phyloP scores from a whole-genome alignment of 2,329 filamentous ascomycete genomes.

The Byssoonygena ceratinophila region DNA sequence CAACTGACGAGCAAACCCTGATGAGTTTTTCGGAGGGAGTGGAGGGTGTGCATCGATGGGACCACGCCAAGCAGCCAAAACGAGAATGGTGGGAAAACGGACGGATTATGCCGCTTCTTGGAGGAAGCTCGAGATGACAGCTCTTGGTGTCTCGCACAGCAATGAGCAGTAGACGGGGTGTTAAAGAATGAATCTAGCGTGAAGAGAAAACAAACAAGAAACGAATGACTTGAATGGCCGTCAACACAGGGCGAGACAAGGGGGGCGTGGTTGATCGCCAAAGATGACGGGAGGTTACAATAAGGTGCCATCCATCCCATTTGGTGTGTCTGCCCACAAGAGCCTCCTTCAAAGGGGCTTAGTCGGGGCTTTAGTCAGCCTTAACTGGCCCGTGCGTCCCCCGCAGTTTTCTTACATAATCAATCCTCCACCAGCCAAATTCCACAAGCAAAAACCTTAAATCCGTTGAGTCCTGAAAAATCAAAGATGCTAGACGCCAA shows the following conservation, averaged over 20 bases:
- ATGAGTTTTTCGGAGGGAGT: not conserved
- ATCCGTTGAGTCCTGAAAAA: not conserved
- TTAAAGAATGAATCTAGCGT: not conserved
- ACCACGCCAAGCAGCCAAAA: slow-evolving; percentile 9
- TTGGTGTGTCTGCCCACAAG: not conserved
- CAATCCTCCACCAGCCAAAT: too few relatives aligned
- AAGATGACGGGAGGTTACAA: slow-evolving; percentile 1
- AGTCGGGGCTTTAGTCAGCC: slow-evolving; percentile 1
- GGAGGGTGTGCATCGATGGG: slow-evolving; percentile 5
- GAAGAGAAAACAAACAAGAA: not conserved
- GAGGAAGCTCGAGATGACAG: not conserved
- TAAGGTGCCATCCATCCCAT: not conserved
- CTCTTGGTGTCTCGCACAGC: not conserved
- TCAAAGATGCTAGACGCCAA: slow-evolving; percentile 5
- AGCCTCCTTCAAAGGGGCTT: slow-evolving; percentile 7
- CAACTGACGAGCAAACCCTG: not conserved
- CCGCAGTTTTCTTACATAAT: too few relatives aligned
- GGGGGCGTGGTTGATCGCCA: not conserved
- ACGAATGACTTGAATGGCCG: slow-evolving; percentile 3
- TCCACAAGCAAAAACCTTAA: slow-evolving; percentile 6
- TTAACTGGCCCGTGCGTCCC: too few relatives aligned
- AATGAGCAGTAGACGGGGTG: not conserved
- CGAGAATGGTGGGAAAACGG: slow-evolving; percentile 4
- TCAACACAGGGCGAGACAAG: not conserved
- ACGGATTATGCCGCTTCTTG: slow-evolving; percentile 1